Conservation (phyloP, 257 asterid species). For the Ligustrum vulgare region DNA sequence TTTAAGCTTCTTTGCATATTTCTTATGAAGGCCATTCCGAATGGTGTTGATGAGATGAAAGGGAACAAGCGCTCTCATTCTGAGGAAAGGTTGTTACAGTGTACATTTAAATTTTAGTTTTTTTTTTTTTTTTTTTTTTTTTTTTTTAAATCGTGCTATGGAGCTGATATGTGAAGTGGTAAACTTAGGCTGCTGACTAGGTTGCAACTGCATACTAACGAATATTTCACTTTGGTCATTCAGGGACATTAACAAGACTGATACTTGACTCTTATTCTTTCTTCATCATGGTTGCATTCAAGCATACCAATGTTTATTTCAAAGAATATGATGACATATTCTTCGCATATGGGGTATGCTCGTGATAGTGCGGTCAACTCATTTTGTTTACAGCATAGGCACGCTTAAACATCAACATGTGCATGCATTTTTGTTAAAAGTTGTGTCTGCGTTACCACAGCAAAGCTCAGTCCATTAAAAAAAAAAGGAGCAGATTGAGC, state of each 20-base stretch:
- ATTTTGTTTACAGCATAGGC: no score
- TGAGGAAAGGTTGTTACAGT: constrained; percentile 73
- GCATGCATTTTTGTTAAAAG: no score
- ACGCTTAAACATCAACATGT: no score
- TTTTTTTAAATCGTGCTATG: background rate
- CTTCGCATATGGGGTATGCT: no score
- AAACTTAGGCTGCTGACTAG: background rate
- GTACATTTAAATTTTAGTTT: background rate
- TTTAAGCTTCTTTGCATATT: constrained; percentile 26
- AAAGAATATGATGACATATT: background rate
- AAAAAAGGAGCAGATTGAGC: no score
- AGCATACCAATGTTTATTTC: background rate
- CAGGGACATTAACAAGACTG: background rate
- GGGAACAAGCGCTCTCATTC: constrained; percentile 72
- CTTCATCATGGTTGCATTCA: background rate
- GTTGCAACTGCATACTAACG: background rate
- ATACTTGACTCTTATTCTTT: background rate
- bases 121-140: background rate
- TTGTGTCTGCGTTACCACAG: no score
- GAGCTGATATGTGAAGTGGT: background rate
- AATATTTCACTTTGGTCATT: background rate
- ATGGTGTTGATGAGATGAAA: constrained; percentile 75
- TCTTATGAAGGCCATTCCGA: constrained; percentile 63
- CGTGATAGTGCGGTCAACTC: no score
- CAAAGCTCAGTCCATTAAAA: no score